These are phyloP conservation scores for Cerrena zonata DNA, from an alignment of 1,284 basidiomycete species.

Conservation along the genomic window DNA sequence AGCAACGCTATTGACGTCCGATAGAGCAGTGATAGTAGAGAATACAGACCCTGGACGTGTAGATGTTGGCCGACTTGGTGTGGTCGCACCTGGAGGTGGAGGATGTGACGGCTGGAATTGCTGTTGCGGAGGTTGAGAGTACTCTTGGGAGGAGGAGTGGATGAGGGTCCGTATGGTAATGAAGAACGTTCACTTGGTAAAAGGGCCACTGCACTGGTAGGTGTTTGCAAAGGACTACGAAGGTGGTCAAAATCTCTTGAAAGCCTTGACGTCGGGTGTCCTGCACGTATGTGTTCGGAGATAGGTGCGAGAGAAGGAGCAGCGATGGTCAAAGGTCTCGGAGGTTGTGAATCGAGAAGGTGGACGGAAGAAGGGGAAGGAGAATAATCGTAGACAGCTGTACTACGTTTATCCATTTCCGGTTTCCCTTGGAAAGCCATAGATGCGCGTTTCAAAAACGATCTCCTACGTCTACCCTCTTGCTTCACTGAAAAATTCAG, in stretches of 20 bases:
- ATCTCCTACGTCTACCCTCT: conserved; percentile 65
- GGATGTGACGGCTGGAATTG: neutral
- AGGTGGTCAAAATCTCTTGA: neutral
- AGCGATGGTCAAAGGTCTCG: neutral
- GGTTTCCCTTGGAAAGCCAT: conserved; percentile 19
- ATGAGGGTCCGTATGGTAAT: neutral
- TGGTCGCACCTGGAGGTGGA: conserved; percentile 3
- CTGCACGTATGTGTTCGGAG: conserved; percentile 3
- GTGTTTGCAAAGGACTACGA: conserved; percentile 10
- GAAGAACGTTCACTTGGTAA: conserved; percentile 4
- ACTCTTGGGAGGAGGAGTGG: no score
- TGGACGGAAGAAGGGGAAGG: conserved; percentile 2
- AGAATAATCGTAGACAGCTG: conserved; percentile 6
- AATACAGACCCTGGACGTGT: neutral
- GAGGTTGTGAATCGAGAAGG: neutral
- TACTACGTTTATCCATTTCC: conserved; percentile 13
- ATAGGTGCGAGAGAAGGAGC: neutral
- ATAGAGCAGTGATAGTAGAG: conserved; percentile 17
- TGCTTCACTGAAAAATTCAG: conserved; percentile 59
- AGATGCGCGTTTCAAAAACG: conserved; percentile 40
- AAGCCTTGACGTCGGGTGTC: neutral
- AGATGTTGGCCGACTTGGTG: neutral
- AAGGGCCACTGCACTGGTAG: conserved; percentile 19
- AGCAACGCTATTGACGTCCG: conserved; percentile 27
- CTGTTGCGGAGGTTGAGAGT: neutral